Conservation (phyloP, 352 stramenopile species). For the Pythium apleroticum region DNA sequence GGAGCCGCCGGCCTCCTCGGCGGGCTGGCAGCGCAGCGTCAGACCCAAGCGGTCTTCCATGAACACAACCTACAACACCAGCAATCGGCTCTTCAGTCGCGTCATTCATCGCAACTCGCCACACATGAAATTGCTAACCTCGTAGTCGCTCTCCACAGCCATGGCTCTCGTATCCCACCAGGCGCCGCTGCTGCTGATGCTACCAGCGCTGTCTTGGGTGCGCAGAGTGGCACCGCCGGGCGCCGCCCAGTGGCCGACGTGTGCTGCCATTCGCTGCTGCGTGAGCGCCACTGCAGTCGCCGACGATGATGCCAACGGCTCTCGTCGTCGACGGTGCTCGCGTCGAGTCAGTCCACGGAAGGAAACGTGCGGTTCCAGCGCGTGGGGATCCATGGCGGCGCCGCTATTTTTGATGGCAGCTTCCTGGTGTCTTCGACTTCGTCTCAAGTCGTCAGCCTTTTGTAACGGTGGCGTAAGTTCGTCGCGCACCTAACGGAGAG, state of each 20-base stretch:
- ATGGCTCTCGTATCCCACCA: conserved; percentile 3
- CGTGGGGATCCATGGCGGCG: not conserved
- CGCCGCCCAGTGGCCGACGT: not conserved
- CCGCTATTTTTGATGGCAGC: conserved; percentile 5
- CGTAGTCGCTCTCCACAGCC: not conserved
- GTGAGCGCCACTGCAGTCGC: not conserved
- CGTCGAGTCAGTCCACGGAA: conserved; percentile 4
- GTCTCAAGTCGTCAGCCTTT: not conserved
- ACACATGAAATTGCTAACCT: not conserved
- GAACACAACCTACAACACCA: conserved; percentile 24
- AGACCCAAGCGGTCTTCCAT: conserved; percentile 26
- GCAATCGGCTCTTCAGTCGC: not conserved
- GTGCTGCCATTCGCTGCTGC: not conserved
- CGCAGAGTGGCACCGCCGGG: not conserved
- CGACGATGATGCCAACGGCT: not conserved
- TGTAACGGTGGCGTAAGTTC: conserved; percentile 8
- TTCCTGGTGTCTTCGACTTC: not conserved
- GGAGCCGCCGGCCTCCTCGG: conserved; percentile 15
- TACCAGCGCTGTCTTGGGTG: not conserved
- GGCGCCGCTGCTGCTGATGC: not conserved
- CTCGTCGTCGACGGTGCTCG: not conserved
- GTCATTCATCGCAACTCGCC: too few species aligned
- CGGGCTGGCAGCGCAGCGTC: conserved; percentile 25
- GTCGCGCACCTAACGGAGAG: not conserved
- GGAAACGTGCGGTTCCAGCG: not conserved